Percentiles rank a stretch among this genome's conserved stretches.
phyloP scores from a whole-genome alignment of 2,329 filamentous ascomycete genomes.

The Massarina eburnea region DNA sequence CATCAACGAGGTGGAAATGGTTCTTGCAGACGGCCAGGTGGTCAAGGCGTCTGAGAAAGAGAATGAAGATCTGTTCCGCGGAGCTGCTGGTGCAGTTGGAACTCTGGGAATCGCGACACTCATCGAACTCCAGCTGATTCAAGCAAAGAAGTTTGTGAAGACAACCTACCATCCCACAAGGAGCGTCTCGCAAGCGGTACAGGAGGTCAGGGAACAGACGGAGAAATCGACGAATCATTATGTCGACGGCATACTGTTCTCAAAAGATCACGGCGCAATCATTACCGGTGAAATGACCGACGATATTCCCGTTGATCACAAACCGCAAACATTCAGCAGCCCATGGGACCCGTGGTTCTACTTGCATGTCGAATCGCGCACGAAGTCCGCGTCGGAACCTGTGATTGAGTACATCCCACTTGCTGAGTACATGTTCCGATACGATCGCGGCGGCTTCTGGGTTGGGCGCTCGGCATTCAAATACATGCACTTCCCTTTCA shows the following conservation, averaged over 20 bases:
- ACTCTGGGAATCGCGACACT: constrained; percentile 68
- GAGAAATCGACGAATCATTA: constrained; percentile 46
- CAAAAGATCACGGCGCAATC: constrained; percentile 45
- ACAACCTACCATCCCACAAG: constrained; percentile 50
- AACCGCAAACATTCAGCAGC: constrained; percentile 44
- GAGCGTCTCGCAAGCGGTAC: constrained; percentile 47
- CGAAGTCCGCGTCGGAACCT: constrained; percentile 29
- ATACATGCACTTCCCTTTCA: constrained; percentile 68
- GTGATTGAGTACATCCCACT: constrained; percentile 61
- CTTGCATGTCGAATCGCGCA: constrained; percentile 49
- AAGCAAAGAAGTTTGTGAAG: constrained; percentile 53
- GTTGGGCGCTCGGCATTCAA: constrained; percentile 62
- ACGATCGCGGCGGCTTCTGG: constrained; percentile 72
- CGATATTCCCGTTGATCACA: constrained; percentile 28
- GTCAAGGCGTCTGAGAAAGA: constrained; percentile 57
- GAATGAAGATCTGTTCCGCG: constrained; percentile 63
- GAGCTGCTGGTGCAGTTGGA: constrained; percentile 66
- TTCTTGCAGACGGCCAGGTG: constrained; percentile 63
- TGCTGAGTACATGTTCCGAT: constrained; percentile 69
- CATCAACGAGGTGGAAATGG: constrained; percentile 64
- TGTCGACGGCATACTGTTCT: constrained; percentile 55
- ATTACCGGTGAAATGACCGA: constrained; percentile 49
- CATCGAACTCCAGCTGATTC: constrained; percentile 50
- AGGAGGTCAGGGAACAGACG: constrained; percentile 42
- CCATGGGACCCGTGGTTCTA: constrained; percentile 56